A percentile compares a stretch with the other conserved stretches of the same genome.
phyloP scores from a whole-genome alignment of 1,139 yeast species.

The Debaryomycetaceae sp. region DNA sequence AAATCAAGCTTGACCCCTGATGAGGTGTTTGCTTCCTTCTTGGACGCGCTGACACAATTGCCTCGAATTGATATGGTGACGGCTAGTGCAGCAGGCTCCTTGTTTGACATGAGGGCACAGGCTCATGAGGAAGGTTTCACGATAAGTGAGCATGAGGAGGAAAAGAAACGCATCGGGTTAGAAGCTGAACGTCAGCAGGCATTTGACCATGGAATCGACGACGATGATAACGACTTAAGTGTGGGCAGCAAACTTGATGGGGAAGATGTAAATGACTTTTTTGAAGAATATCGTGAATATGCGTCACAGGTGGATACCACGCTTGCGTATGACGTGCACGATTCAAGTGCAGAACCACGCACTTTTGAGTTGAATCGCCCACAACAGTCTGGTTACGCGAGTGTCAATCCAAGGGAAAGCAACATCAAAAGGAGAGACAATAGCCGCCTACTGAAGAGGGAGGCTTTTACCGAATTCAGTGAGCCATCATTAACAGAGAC shows the following conservation, averaged over 20 bases:
- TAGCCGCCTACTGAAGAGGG: too few relatives aligned
- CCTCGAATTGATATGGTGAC: conserved; percentile 46
- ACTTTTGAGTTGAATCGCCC: conserved; percentile 3
- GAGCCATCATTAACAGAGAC: neutral
- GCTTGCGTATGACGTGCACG: conserved; percentile 12
- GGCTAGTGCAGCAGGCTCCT: conserved; percentile 48
- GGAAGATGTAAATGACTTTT: conserved; percentile 2
- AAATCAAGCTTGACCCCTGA: conserved; percentile 31
- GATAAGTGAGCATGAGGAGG: conserved; percentile 13
- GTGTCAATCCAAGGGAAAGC: conserved; percentile 9
- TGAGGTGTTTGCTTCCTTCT: conserved; percentile 33
- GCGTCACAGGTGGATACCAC: conserved; percentile 13
- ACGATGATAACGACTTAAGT: conserved; percentile 1
- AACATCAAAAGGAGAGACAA: conserved; percentile 5
- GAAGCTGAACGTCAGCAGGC: neutral
- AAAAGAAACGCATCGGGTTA: conserved; percentile 7
- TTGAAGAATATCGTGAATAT: conserved; percentile 13
- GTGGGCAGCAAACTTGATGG: too few relatives aligned
- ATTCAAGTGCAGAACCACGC: conserved; percentile 4
- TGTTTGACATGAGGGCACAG: conserved; percentile 33
- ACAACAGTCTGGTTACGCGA: conserved; percentile 6
- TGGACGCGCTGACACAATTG: conserved; percentile 34
- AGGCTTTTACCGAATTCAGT: conserved; percentile 1
- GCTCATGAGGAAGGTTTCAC: conserved; percentile 34
- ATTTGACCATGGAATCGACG: neutral